These are phyloP conservation scores for Epichloe sp. DNA, from an alignment of 2,329 filamentous ascomycete species.

Conservation along the genomic window DNA sequence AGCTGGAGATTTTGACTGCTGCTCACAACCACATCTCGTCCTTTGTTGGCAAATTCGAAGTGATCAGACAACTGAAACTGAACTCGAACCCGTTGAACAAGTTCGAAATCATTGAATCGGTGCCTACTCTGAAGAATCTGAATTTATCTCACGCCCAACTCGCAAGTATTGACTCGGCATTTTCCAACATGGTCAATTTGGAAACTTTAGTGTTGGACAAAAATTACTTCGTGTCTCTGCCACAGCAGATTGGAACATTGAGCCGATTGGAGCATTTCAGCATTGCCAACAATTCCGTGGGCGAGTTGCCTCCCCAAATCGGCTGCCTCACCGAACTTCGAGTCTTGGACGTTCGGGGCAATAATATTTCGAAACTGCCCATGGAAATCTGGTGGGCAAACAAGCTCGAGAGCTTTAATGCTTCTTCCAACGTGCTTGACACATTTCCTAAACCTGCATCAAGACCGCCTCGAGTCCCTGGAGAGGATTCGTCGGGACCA, in stretches of 20 bases:
- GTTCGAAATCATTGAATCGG: slow-evolving; percentile 66
- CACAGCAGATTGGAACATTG: slow-evolving; percentile 71
- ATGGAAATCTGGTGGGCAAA: slow-evolving; percentile 94
- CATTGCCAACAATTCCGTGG: slow-evolving; percentile 82
- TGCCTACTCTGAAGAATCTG: slow-evolving; percentile 71
- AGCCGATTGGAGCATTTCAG: slow-evolving; percentile 80
- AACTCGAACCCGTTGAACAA: slow-evolving; percentile 94
- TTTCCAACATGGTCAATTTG: slow-evolving; percentile 74
- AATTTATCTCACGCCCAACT: slow-evolving; percentile 88
- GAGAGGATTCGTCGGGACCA: slow-evolving; percentile 28
- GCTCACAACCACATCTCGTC: slow-evolving; percentile 89
- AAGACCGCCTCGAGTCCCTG: slow-evolving; percentile 49
- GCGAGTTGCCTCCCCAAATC: slow-evolving; percentile 72
- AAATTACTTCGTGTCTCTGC: slow-evolving; percentile 89
- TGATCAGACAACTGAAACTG: slow-evolving; percentile 70
- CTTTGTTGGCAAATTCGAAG: slow-evolving; percentile 79
- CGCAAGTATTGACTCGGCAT: slow-evolving; percentile 77
- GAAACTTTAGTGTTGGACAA: slow-evolving; percentile 83
- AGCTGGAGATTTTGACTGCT: slow-evolving; percentile 74
- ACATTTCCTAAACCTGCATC: slow-evolving; percentile 79
- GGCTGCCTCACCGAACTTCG: slow-evolving; percentile 76
- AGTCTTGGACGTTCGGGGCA: slow-evolving; percentile 79
- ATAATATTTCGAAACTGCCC: slow-evolving; percentile 80
- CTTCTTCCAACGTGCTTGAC: slow-evolving; percentile 87
- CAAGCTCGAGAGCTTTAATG: slow-evolving; percentile 80